Percentiles rank a stretch among this genome's conserved stretches.
phyloP scores from a whole-genome alignment of 2,329 filamentous ascomycete genomes.

The Stemphylium lycopersici region DNA sequence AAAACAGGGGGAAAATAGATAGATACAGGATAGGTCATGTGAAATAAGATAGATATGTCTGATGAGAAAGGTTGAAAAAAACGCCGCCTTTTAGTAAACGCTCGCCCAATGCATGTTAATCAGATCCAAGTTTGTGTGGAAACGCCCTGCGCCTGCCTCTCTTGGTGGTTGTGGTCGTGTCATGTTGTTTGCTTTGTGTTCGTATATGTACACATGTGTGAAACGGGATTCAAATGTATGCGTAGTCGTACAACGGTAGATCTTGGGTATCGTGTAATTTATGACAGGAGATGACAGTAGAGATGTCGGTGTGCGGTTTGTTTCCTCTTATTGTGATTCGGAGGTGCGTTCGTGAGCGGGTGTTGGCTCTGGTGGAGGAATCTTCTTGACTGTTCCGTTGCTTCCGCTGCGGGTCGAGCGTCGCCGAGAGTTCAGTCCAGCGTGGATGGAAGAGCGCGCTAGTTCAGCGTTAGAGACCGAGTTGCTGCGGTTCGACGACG shows the following conservation, averaged over 20 bases:
- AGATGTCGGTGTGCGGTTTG: constrained; percentile 16
- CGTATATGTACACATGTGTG: constrained; percentile 23
- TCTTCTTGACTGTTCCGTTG: constrained; percentile 58
- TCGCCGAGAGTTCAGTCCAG: constrained; percentile 38
- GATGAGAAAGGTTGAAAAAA: neutral
- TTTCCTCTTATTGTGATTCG: constrained; percentile 12
- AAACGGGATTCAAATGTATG: constrained; percentile 20
- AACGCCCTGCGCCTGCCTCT: constrained; percentile 16
- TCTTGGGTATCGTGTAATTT: constrained; percentile 19
- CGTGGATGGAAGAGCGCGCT: constrained; percentile 36
- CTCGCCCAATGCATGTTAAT: constrained; percentile 18
- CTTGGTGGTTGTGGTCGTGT: constrained; percentile 6
- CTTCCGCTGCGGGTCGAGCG: constrained; percentile 56
- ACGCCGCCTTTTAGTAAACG: constrained; percentile 16
- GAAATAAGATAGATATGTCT: neutral
- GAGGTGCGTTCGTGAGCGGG: constrained; percentile 12
- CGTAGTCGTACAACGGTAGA: constrained; percentile 27
- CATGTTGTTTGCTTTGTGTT: constrained; percentile 11
- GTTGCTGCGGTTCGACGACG: constrained; percentile 41
- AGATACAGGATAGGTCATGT: neutral
- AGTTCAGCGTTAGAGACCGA: constrained; percentile 49
- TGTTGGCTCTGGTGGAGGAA: constrained; percentile 38
- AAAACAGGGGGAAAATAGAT: neutral
- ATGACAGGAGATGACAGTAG: constrained; percentile 17
- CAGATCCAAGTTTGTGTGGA: constrained; percentile 12